Evolutionary conservation across 805 yeast species (phyloP).

Genomic region (Lipomyces starkeyi): DNA sequence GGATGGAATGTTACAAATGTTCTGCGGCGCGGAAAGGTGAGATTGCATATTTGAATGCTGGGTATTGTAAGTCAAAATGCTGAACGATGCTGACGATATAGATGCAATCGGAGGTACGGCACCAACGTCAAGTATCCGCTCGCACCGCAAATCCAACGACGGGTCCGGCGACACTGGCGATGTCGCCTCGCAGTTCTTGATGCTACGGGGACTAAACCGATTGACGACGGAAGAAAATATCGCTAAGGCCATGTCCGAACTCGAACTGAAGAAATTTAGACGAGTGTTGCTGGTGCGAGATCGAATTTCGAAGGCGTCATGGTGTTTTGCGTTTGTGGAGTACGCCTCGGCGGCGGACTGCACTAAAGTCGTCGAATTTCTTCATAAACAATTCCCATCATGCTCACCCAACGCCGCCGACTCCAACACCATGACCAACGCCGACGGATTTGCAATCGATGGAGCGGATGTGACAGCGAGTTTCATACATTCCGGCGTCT

Average conservation of each 20-base stretch:
- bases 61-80: not conserved
- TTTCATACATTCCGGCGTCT: slow-evolving; percentile 36
- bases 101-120: slow-evolving; percentile 12
- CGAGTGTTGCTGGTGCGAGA: slow-evolving; percentile 33
- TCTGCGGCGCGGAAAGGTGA: slow-evolving; percentile 16
- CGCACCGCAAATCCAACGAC: slow-evolving; percentile 14
- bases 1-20: slow-evolving; percentile 27
- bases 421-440: not conserved
- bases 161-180: slow-evolving; percentile 27
- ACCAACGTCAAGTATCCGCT: not conserved
- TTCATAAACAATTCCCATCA: slow-evolving; percentile 9
- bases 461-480: slow-evolving; percentile 7
- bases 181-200: slow-evolving; percentile 31
- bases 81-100: not conserved
- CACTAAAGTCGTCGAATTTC: slow-evolving; percentile 17
- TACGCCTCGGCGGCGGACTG: slow-evolving; percentile 26
- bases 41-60: not conserved
- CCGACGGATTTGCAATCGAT: slow-evolving; percentile 1
- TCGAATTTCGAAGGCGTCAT: slow-evolving; percentile 15
- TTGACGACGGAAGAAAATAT: slow-evolving; percentile 13
- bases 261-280: slow-evolving; percentile 5
- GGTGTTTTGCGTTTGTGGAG: slow-evolving; percentile 35
- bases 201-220: slow-evolving; percentile 22
- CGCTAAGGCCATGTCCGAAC: slow-evolving; percentile 11
- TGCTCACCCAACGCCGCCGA: no score